Evolutionary conservation across 306 rosid species (phyloP).

Genomic region (Crotalaria pallida): DNA sequence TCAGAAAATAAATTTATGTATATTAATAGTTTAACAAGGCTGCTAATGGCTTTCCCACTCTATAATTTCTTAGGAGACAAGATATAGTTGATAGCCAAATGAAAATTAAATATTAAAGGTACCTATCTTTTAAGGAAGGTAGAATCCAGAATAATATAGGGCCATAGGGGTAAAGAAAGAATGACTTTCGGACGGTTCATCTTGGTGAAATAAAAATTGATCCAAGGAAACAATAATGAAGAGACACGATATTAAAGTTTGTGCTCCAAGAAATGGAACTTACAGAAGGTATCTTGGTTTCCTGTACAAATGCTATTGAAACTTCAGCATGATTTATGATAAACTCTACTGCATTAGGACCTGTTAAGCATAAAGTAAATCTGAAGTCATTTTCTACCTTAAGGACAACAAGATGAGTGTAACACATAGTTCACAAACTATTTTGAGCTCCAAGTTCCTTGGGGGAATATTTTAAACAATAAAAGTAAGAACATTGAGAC

Average conservation of each 20-base stretch:
- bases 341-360: constrained; percentile 91
- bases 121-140: background rate
- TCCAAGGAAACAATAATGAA: background rate
- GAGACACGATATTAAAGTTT: background rate
- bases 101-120: background rate
- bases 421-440: background rate
- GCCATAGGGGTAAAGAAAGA: background rate
- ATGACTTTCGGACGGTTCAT: background rate
- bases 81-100: background rate
- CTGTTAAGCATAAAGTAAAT: constrained; percentile 38
- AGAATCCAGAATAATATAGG: background rate
- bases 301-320: constrained; percentile 84
- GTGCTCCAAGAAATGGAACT: constrained; percentile 32
- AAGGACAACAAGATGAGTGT: background rate
- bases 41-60: background rate
- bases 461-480: background rate
- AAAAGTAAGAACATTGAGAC: constrained; percentile 7
- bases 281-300: constrained; percentile 78
- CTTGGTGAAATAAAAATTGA: background rate
- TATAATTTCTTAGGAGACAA: background rate
- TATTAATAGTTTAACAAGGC: background rate
- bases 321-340: constrained; percentile 87
- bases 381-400: constrained; percentile 2
- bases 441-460: background rate
- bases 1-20: background rate